Conservation (phyloP, 176 grass and related monocot genomes). For the Guadua angustifolia region DNA sequence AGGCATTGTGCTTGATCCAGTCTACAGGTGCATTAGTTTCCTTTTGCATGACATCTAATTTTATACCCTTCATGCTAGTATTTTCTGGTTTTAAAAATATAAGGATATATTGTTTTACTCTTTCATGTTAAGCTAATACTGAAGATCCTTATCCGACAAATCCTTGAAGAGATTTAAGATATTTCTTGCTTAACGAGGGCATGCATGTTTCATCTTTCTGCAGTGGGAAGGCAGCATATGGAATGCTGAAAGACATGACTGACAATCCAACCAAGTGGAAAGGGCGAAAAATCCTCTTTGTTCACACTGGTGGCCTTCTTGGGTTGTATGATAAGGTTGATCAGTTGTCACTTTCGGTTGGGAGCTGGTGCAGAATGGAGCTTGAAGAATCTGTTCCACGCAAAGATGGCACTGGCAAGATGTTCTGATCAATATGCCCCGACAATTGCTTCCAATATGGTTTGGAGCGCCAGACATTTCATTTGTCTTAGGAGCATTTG, state of each 20-base stretch:
- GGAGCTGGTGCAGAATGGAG: constrained; percentile 81
- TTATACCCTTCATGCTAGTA: not conserved
- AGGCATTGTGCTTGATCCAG: constrained; percentile 93
- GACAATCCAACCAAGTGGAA: constrained; percentile 74
- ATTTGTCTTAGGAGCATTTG: not conserved
- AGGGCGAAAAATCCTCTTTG: constrained; percentile 74
- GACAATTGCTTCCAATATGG: not conserved
- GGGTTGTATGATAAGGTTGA: constrained; percentile 90
- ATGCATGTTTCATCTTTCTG: constrained; percentile 25
- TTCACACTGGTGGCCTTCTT: constrained; percentile 90
- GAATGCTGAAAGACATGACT: constrained; percentile 82
- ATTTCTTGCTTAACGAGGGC: not conserved
- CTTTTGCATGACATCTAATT: not conserved
- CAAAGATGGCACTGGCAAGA: constrained; percentile 84
- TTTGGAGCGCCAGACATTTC: constrained; percentile 18
- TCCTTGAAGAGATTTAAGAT: not conserved
- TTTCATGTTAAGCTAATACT: not conserved
- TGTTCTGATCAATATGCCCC: constrained; percentile 67
- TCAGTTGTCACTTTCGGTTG: constrained; percentile 64
- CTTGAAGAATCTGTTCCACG: constrained; percentile 71
- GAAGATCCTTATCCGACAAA: not conserved
- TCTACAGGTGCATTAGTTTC: constrained; percentile 71
- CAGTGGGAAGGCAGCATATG: constrained; percentile 78
- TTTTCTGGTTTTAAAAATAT: not conserved
- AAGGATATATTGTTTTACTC: too few relatives aligned